Conservation (phyloP, 2,329 filamentous ascomycete species). For the Ophiostoma perfectum region DNA sequence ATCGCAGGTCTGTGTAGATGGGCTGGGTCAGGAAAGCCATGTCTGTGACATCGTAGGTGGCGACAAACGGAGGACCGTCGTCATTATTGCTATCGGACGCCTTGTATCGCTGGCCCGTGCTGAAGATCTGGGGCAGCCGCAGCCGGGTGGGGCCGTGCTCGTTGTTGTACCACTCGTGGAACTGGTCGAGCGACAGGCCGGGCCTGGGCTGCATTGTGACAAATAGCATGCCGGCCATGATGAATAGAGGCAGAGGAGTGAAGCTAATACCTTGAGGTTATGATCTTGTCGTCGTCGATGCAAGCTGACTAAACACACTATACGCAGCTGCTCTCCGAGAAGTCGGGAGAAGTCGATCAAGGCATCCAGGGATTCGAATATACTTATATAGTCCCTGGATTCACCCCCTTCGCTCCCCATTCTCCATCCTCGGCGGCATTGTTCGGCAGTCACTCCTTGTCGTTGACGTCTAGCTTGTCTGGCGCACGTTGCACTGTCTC, state of each 20-base stretch:
- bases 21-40: constrained; percentile 65
- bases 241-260: background rate
- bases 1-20: constrained; percentile 62
- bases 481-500: background rate
- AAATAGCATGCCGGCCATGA: constrained; percentile 61
- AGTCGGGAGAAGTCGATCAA: too few species aligned
- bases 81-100: constrained; percentile 57
- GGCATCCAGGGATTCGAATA: background rate
- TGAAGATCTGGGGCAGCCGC: constrained; percentile 65
- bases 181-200: constrained; percentile 60
- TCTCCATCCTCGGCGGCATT: background rate
- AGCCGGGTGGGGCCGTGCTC: constrained; percentile 81
- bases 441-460: constrained; percentile 5
- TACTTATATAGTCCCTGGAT: background rate
- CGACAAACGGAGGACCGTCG: constrained; percentile 58
- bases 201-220: constrained; percentile 79
- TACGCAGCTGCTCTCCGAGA: too few species aligned
- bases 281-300: background rate
- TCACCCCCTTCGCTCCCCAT: background rate
- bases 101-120: constrained; percentile 73
- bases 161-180: constrained; percentile 93
- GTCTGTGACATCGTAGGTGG: constrained; percentile 73
- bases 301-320: too few species aligned
- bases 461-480: background rate
- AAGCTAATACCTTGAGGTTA: background rate